These are phyloP conservation scores for Neurospora cerealis DNA, from an alignment of 495 filamentous ascomycete species.

Conservation along the genomic window DNA sequence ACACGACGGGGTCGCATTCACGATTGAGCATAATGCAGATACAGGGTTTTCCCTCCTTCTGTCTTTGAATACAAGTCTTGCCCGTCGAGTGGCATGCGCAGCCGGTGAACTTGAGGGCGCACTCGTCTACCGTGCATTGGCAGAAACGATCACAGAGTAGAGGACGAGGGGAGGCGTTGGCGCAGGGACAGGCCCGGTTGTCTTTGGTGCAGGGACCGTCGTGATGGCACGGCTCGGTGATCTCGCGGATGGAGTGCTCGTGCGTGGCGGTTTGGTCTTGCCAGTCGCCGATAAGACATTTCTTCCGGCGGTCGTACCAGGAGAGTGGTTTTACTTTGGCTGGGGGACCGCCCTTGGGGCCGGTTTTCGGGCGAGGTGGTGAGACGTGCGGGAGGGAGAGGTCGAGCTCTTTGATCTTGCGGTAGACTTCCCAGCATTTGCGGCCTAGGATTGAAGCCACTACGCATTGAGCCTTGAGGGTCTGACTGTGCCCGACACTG, in stretches of 20 bases:
- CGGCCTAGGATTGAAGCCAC: conserved; percentile 32
- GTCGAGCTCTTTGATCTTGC: conserved; percentile 32
- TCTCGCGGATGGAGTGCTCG: conserved; percentile 30
- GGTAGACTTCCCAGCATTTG: conserved; percentile 41
- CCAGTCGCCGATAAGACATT: conserved; percentile 37
- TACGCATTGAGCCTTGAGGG: conserved; percentile 28
- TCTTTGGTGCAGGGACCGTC: conserved; percentile 35
- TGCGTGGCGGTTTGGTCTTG: conserved; percentile 35
- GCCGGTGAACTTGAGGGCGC: conserved; percentile 54
- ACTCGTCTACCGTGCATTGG: conserved; percentile 46
- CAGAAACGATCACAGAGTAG: conserved; percentile 62
- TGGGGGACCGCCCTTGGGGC: neutral
- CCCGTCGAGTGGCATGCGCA: conserved; percentile 48
- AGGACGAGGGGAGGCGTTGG: conserved; percentile 23
- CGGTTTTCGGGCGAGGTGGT: conserved; percentile 4
- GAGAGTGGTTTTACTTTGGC: conserved; percentile 26
- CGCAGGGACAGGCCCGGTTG: conserved; percentile 43
- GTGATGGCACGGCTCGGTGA: conserved; percentile 34
- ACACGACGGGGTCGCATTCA: conserved; percentile 64
- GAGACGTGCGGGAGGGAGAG: conserved; percentile 17
- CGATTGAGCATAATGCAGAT: conserved; percentile 50
- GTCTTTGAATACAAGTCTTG: conserved; percentile 39
- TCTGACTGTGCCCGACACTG: conserved; percentile 25
- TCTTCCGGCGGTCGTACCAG: conserved; percentile 40
- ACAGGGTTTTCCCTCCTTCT: conserved; percentile 42